Conservation (phyloP, 2,329 filamentous ascomycete species). For the Colletotrichum costaricense region DNA sequence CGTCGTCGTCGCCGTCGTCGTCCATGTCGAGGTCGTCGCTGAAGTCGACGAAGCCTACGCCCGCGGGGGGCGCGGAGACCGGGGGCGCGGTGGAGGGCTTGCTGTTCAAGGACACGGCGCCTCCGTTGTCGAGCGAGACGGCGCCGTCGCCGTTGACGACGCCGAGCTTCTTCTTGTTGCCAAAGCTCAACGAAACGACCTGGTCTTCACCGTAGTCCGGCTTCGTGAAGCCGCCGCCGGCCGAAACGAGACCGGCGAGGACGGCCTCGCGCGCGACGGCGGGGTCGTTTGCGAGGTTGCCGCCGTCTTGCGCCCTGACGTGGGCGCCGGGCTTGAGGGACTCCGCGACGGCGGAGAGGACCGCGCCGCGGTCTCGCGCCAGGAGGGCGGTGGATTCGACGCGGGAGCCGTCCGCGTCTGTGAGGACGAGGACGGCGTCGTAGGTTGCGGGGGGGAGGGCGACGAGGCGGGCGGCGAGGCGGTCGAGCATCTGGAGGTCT, state of each 20-base stretch:
- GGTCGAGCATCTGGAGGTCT: constrained; percentile 98
- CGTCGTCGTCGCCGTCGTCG: constrained; percentile 80
- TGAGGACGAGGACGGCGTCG: constrained; percentile 85
- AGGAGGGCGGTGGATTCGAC: constrained; percentile 74
- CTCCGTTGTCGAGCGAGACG: background rate
- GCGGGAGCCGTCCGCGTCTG: constrained; percentile 76
- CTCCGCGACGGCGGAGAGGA: constrained; percentile 76
- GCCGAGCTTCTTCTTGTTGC: constrained; percentile 44
- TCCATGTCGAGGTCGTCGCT: constrained; percentile 64
- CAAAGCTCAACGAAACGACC: constrained; percentile 63
- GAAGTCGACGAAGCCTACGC: constrained; percentile 76
- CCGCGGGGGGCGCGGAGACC: constrained; percentile 54
- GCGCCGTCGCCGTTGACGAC: constrained; percentile 31
- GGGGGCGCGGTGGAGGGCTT: constrained; percentile 56
- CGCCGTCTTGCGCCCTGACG: constrained; percentile 76
- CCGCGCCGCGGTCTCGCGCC: constrained; percentile 64
- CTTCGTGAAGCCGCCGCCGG: constrained; percentile 78
- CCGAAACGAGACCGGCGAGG: constrained; percentile 78
- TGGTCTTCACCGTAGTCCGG: constrained; percentile 67
- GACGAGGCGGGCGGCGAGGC: constrained; percentile 84
- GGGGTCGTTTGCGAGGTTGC: constrained; percentile 57
- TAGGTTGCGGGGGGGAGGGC: constrained; percentile 82
- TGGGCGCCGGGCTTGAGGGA: constrained; percentile 69
- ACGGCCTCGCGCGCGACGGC: constrained; percentile 81
- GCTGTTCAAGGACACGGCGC: constrained; percentile 45